Conservation (phyloP, 441 rosid genomes). For the Populus hybrid region DNA sequence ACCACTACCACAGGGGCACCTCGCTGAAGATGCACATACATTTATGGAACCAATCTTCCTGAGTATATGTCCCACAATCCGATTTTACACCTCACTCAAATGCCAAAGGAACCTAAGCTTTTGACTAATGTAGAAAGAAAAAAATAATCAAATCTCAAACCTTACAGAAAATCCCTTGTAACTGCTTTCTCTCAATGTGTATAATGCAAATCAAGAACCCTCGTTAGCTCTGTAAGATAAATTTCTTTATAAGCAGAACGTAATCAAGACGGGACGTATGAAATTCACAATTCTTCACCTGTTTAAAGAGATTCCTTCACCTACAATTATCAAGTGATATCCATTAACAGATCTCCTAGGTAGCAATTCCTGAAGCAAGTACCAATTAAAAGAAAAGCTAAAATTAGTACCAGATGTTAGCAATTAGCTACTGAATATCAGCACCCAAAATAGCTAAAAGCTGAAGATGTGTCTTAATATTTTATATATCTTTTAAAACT, state of each 20-base stretch:
- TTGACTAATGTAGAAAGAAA: constrained; percentile 25
- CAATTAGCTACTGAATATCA: constrained; percentile 1
- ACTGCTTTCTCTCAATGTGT: constrained; percentile 41
- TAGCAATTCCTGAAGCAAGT: constrained; percentile 59
- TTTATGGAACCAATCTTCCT: constrained; percentile 41
- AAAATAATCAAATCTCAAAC: constrained; percentile 40
- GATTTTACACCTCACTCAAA: constrained; percentile 60
- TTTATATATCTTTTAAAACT: not conserved
- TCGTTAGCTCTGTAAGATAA: constrained; percentile 41
- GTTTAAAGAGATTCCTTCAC: constrained; percentile 32
- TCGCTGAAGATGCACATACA: constrained; percentile 36
- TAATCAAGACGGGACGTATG: constrained; percentile 28
- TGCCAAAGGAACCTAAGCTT: constrained; percentile 40
- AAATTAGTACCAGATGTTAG: constrained; percentile 4
- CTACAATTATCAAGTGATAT: constrained; percentile 42
- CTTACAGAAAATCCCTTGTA: constrained; percentile 42
- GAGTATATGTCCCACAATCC: constrained; percentile 47
- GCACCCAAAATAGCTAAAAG: not conserved
- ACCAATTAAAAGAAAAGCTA: constrained; percentile 1
- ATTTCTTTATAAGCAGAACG: constrained; percentile 32
- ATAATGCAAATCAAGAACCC: constrained; percentile 36
- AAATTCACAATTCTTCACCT: constrained; percentile 38
- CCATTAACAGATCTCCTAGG: constrained; percentile 50
- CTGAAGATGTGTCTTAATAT: not conserved
- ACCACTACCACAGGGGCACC: constrained; percentile 15